Base-by-base conservation (phyloP, 208 protist species). In the Porcisia deanei region DNA sequence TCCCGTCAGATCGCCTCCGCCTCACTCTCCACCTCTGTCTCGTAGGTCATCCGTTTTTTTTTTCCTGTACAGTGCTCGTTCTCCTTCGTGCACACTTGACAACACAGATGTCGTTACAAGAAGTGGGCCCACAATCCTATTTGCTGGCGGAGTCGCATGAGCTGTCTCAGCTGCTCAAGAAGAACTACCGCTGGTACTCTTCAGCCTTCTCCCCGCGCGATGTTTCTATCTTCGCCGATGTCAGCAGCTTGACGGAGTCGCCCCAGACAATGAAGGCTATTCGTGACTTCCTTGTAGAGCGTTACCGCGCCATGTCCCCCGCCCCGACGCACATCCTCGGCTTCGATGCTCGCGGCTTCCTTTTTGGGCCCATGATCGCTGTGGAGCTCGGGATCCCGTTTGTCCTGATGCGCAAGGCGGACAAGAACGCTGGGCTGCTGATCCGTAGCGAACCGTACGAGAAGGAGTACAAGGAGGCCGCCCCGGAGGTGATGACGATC, bases 311-410 rank as follows among this genome's bases (percentile, higher is more conserved):
- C 14, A 82, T 96, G 82, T 61, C 71, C 14, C 76, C 89, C 30
- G 79, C 85, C 10, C 89, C 89, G 0, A 97, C 94, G 5, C 90
- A 95, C 79, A 87, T 97, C 49, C 76, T 95, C 71, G 93, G 94
- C 59, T 97, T 96, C 78, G 95, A 98, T 68, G 93, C 94, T 30
- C 88, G 95, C 59, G 95, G 95, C 1, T 98, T 98, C 60, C 82
- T 98, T 52, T 87, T 98, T 60, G 95, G 93, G 9, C 84, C 95
- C 1, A 91, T 96, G 80, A 85, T 98, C 53, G 92, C 95, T 12
- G 85, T 95, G 8, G 94, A 93, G 76, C 90, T 98, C 2, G 88
- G 86, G 25, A 86, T 97, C 53, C 91, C 92, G 14, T 97, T 97
- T 84, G 92, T 98, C n/a, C 85, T 98, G 16, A 88, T 98, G 80